phyloP scores from a whole-genome alignment of 352 stramenopile species.

The Phytophthora nicotianae region DNA sequence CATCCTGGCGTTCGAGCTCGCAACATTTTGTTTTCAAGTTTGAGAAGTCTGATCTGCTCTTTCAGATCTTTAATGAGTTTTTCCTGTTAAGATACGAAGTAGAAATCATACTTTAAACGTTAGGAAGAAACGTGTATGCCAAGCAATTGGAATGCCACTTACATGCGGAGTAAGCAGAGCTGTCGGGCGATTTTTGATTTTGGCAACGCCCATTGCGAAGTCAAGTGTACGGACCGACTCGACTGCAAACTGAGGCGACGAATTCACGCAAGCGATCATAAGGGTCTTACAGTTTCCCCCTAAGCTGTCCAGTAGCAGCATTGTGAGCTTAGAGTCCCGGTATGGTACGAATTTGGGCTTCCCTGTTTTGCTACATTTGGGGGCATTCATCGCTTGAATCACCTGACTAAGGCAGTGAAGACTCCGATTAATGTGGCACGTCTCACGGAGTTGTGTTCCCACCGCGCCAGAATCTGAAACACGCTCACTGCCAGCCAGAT shows the following conservation, averaged over 20 bases:
- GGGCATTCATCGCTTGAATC: conserved; percentile 70
- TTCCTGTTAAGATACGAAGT: conserved; percentile 38
- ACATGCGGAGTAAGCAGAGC: conserved; percentile 70
- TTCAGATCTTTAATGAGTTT: conserved; percentile 74
- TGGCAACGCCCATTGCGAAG: conserved; percentile 81
- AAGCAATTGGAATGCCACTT: neutral
- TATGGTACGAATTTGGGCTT: conserved; percentile 70
- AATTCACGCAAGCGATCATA: conserved; percentile 81
- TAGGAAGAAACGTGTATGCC: neutral
- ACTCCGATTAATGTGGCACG: conserved; percentile 81
- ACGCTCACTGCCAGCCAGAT: conserved; percentile 73
- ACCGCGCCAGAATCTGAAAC: conserved; percentile 65
- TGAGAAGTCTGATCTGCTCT: conserved; percentile 69
- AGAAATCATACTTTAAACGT: conserved; percentile 1
- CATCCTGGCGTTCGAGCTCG: conserved; percentile 67
- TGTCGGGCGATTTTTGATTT: conserved; percentile 79
- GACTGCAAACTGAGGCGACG: conserved; percentile 53
- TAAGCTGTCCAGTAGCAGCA: conserved; percentile 76
- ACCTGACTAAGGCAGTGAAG: conserved; percentile 79
- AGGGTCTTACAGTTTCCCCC: conserved; percentile 79
- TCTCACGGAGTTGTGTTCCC: conserved; percentile 71
- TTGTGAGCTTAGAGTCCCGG: conserved; percentile 78
- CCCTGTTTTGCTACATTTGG: conserved; percentile 32
- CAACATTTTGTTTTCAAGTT: conserved; percentile 76
- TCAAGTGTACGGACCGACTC: conserved; percentile 75